Percentiles rank a stretch among this genome's conserved stretches.
phyloP scores from a whole-genome alignment of 805 yeast genomes.

The Candida tibetensis region DNA sequence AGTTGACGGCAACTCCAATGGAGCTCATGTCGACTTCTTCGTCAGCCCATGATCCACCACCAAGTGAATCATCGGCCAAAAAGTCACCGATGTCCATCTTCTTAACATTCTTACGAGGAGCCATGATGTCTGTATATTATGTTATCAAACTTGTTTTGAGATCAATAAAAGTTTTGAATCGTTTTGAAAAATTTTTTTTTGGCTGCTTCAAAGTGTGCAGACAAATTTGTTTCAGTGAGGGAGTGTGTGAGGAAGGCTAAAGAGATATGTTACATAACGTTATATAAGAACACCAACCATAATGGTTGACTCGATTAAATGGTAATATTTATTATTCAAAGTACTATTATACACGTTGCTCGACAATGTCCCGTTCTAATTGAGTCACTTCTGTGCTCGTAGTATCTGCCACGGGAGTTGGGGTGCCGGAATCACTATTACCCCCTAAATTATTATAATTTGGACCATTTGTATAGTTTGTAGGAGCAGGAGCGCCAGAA shows the following conservation, averaged over 20 bases:
- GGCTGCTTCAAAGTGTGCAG: neutral
- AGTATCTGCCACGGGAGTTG: too few species aligned
- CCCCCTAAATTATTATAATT: too few species aligned
- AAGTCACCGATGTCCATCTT: slow-evolving; percentile 88
- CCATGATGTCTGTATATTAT: slow-evolving; percentile 3
- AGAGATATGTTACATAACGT: too few species aligned
- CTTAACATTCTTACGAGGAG: slow-evolving; percentile 49
- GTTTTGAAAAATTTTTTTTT: slow-evolving; percentile 1
- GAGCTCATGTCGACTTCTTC: slow-evolving; percentile 70
- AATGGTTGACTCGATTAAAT: too few species aligned
- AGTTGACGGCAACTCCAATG: slow-evolving; percentile 50
- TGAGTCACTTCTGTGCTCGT: too few species aligned
- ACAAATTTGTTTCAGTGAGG: too few species aligned
- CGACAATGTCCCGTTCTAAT: slow-evolving; percentile 20
- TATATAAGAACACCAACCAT: too few species aligned
- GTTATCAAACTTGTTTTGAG: neutral
- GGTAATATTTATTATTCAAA: too few species aligned
- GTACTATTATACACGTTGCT: slow-evolving; percentile 18
- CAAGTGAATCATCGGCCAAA: slow-evolving; percentile 71
- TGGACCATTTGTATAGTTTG: too few species aligned
- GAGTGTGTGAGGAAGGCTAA: slow-evolving; percentile 1
- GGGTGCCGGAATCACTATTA: too few species aligned
- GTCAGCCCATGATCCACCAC: slow-evolving; percentile 83
- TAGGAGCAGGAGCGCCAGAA: too few species aligned
- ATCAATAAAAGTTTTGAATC: neutral